phyloP scores from a whole-genome alignment of 306 rosid genomes.

The Castanospermum australe region DNA sequence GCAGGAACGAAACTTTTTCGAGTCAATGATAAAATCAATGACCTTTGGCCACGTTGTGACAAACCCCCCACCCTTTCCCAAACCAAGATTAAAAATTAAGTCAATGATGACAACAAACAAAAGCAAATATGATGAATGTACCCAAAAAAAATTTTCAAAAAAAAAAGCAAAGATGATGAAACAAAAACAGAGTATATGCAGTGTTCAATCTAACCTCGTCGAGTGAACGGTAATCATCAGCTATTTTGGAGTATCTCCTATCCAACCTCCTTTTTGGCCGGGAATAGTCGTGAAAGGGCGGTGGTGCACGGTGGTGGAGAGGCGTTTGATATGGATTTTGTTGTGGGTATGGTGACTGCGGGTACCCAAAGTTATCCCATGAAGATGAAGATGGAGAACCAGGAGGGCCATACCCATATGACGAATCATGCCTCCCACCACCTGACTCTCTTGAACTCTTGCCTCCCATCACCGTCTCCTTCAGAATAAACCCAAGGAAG shows the following conservation, averaged over 20 bases:
- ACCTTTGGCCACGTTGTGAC: not conserved
- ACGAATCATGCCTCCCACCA: constrained; percentile 35
- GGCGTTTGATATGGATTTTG: constrained; percentile 40
- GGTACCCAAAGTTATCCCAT: constrained; percentile 48
- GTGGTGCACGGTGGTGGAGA: constrained; percentile 34
- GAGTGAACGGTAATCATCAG: constrained; percentile 75
- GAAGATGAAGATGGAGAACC: constrained; percentile 39
- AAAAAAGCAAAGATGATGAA: not conserved
- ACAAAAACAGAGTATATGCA: not conserved
- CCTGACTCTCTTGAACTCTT: constrained; percentile 49
- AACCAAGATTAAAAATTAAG: not conserved
- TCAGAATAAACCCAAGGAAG: constrained; percentile 27
- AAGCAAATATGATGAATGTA: not conserved
- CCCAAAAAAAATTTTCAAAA: too few species aligned
- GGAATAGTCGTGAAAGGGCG: constrained; percentile 33
- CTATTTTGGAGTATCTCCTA: constrained; percentile 69
- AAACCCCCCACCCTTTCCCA: not conserved
- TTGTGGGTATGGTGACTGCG: constrained; percentile 40
- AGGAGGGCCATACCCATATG: constrained; percentile 40
- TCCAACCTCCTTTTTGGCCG: constrained; percentile 50
- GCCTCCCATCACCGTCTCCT: constrained; percentile 55
- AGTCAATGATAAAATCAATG: not conserved
- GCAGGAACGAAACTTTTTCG: not conserved
- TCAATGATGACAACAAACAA: not conserved
- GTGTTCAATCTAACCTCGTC: constrained; percentile 61